Base-by-base conservation (phyloP, 371 early-diverging fungal genomes). In the Homolaphlyctis polyrhiza region DNA sequence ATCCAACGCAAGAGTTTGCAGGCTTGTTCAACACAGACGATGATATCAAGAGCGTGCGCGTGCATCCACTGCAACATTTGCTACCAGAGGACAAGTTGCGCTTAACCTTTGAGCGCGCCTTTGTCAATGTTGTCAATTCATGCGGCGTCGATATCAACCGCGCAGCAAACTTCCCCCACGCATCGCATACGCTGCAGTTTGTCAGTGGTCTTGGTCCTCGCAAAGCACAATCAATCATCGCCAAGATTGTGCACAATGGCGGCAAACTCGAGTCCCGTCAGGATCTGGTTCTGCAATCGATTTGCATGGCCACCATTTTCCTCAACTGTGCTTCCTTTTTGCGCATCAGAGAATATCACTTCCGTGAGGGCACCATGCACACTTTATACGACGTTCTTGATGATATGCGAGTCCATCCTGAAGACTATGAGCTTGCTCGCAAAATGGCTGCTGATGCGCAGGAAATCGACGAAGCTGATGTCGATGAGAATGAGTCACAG, bases 391-490 rank as follows among this genome's bases (percentile, higher is more conserved):
- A 96, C 58, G 71, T 84, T 27, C 80, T 98, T 43, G 99, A 98
- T 71, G 88, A 88, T 65, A 98, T 96, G 28, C 88, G 97, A 33
- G 91, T 98, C 47, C 97, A 96, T 70, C 95, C 95, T 11, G 91
- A 94, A 71, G 92, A 97, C 71, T 98, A 98, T 66, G 89, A 89
- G 28, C 75, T 95, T 39, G 97, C 97, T 1, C 85, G 97, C 33
- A 95, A 98, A 72, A 96, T 97, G 95, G 97, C 95, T 2, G 90
- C 92, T 11, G 97, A 96, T 71, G 97, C 98, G 0, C 76, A 96
- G 36, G 97, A 97, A 65, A 84, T 94, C 54, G 97, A 96, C 57
- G 95, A 92, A 51, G 87, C 86, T 36, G 87, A 83, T 25, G 84
- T 84, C 66, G 90, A 91, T 11, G 90, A 89, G 39, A 86, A 82